A percentile compares a stretch with the other conserved stretches of the same genome.
Conservation (phyloP, 768 basidiomycete species). For the Amyloporia xantha region DNA sequence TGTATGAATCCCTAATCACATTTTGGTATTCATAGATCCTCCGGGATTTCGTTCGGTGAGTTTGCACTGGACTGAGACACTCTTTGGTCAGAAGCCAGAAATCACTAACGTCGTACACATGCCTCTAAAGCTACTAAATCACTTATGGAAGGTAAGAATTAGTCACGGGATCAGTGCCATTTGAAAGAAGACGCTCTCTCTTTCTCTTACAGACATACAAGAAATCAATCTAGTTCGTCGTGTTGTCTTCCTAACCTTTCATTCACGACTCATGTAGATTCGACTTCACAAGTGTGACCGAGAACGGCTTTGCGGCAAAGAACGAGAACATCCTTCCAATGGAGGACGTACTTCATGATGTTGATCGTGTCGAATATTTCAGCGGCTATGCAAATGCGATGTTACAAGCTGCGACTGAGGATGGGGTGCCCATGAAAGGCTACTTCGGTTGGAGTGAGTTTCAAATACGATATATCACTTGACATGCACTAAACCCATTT, state of each 20-base stretch:
- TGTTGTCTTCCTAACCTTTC: not conserved
- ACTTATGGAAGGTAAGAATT: slow-evolving; percentile 30
- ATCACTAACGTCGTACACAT: too few relatives aligned
- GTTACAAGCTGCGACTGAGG: slow-evolving; percentile 30
- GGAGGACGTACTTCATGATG: slow-evolving; percentile 30
- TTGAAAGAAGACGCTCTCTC: too few relatives aligned
- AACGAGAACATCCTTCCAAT: slow-evolving; percentile 30
- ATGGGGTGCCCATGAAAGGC: slow-evolving; percentile 29
- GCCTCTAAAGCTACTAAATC: slow-evolving; percentile 27
- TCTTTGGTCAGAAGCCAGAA: not conserved
- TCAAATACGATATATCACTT: not conserved
- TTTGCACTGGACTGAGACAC: too few relatives aligned
- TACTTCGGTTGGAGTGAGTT: slow-evolving; percentile 37
- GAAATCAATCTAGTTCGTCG: slow-evolving; percentile 29
- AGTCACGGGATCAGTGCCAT: too few relatives aligned
- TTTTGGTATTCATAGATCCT: slow-evolving; percentile 21
- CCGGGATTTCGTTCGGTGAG: slow-evolving; percentile 28
- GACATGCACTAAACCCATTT: too few relatives aligned
- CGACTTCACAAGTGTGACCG: slow-evolving; percentile 27
- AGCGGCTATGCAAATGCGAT: slow-evolving; percentile 30
- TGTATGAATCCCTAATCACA: not conserved
- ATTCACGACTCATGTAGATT: not conserved
- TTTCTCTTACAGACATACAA: slow-evolving; percentile 27
- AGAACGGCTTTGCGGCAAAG: slow-evolving; percentile 39
- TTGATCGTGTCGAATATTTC: slow-evolving; percentile 36